Percentiles rank a stretch among this genome's conserved stretches.
These are phyloP conservation scores for Phytophthora boehmeriae DNA, from an alignment of 352 stramenopile species.

Conservation along the genomic window DNA sequence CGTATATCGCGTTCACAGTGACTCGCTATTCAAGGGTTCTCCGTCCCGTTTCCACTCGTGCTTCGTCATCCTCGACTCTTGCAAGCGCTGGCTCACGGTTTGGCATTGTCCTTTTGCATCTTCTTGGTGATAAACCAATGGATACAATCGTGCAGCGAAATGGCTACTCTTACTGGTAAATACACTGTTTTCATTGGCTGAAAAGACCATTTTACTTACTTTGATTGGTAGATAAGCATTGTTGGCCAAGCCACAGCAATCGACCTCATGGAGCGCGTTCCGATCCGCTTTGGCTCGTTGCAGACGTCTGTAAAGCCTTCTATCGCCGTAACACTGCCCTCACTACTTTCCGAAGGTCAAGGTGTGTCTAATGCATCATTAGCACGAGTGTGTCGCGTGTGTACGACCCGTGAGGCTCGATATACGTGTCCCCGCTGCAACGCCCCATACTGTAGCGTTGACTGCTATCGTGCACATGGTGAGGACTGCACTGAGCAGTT, in stretches of 20 bases:
- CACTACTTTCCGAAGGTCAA: conserved; percentile 6
- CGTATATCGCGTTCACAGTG: conserved; percentile 49
- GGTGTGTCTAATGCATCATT: conserved; percentile 34
- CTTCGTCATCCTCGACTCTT: conserved; percentile 69
- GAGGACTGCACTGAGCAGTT: conserved; percentile 80
- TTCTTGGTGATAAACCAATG: conserved; percentile 49
- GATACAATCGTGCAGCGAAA: conserved; percentile 11
- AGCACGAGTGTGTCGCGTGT: conserved; percentile 73
- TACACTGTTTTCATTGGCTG: conserved; percentile 33
- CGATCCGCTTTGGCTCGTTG: conserved; percentile 63
- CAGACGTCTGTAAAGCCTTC: conserved; percentile 49
- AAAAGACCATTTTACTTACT: conserved; percentile 7
- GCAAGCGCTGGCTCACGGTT: conserved; percentile 70
- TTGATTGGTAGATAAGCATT: not conserved
- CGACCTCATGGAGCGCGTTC: conserved; percentile 56
- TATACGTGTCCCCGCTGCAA: conserved; percentile 90
- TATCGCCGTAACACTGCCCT: conserved; percentile 2
- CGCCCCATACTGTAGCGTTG: conserved; percentile 75
- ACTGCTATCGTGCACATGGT: conserved; percentile 79
- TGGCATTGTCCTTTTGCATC: conserved; percentile 57
- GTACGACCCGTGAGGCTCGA: conserved; percentile 52
- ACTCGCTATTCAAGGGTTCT: conserved; percentile 38
- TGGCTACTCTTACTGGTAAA: too few relatives aligned
- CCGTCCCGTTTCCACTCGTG: conserved; percentile 67
- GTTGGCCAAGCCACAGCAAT: conserved; percentile 2